Conservation (phyloP, 2,329 filamentous ascomycete species). For the Curvularia sp. region DNA sequence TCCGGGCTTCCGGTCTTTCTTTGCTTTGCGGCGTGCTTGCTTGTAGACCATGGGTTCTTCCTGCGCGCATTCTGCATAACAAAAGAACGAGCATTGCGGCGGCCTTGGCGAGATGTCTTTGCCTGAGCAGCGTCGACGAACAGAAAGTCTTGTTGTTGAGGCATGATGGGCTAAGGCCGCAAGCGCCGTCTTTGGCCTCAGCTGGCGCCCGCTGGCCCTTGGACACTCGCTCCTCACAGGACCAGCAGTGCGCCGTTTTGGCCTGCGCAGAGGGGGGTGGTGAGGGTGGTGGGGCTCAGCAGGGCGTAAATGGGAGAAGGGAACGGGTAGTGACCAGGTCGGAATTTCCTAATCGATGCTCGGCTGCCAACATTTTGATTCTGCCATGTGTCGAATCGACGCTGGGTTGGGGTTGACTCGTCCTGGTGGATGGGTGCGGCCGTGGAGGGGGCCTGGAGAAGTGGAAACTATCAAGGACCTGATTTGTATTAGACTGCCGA, state of each 20-base stretch:
- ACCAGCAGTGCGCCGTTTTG: constrained; percentile 28
- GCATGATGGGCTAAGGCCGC: constrained; percentile 26
- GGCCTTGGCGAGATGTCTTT: constrained; percentile 48
- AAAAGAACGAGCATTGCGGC: constrained; percentile 51
- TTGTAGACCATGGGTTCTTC: constrained; percentile 50
- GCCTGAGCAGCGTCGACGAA: constrained; percentile 50
- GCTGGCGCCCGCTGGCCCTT: constrained; percentile 33
- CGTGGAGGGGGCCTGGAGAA: constrained; percentile 38
- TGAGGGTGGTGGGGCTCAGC: constrained; percentile 35
- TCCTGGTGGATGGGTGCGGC: constrained; percentile 29
- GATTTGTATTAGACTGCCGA: constrained; percentile 42
- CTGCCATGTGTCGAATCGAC: constrained; percentile 26
- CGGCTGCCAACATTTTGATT: constrained; percentile 39
- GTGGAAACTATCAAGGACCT: constrained; percentile 45
- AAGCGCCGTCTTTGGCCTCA: constrained; percentile 29
- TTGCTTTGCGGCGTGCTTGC: constrained; percentile 47
- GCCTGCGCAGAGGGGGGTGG: constrained; percentile 24
- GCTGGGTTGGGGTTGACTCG: constrained; percentile 36
- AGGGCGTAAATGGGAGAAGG: constrained; percentile 27
- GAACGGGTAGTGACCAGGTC: constrained; percentile 30
- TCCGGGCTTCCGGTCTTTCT: constrained; percentile 32
- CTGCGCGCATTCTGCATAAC: constrained; percentile 51
- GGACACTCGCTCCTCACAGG: constrained; percentile 34
- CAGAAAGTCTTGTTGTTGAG: constrained; percentile 46
- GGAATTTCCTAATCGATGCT: constrained; percentile 38